These are phyloP conservation scores for Nymphaea colorata DNA, from an alignment of 164 flowering plant species.

Conservation along the genomic window DNA sequence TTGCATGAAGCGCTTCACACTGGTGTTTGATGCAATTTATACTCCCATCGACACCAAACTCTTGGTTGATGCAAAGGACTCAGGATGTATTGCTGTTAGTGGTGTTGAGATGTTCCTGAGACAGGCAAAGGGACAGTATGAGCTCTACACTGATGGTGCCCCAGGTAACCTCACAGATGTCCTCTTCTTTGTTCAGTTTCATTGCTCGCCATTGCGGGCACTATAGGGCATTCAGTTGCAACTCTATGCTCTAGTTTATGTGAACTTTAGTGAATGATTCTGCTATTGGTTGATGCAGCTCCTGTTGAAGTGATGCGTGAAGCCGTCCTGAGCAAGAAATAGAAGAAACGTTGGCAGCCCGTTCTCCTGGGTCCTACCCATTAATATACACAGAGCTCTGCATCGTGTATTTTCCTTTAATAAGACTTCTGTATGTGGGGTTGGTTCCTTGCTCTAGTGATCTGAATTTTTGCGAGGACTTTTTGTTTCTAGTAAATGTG, in stretches of 20 bases:
- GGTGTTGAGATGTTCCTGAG: constrained; percentile 49
- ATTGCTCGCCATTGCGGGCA: neutral
- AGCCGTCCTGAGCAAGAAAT: constrained; percentile 16
- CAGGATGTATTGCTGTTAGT: constrained; percentile 31
- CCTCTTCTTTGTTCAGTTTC: neutral
- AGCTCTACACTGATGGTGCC: constrained; percentile 25
- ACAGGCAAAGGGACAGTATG: constrained; percentile 36
- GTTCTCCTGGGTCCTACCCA: neutral
- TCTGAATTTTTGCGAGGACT: neutral
- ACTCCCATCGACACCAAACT: constrained; percentile 44
- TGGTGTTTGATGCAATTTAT: constrained; percentile 48
- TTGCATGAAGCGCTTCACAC: constrained; percentile 22
- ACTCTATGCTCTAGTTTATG: neutral
- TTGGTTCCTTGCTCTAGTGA: neutral
- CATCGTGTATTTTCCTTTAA: neutral
- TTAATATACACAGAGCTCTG: neutral
- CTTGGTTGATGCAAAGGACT: constrained; percentile 31
- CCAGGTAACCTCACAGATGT: neutral
- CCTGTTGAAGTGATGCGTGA: constrained; percentile 40
- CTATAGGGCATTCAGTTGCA: neutral
- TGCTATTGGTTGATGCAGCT: constrained; percentile 17
- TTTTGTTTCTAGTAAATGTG: neutral
- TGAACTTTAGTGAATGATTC: neutral
- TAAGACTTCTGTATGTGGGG: neutral
- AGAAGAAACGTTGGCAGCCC: neutral